Base-by-base conservation (phyloP, 179 eudicot species). In the Silene coronaria region DNA sequence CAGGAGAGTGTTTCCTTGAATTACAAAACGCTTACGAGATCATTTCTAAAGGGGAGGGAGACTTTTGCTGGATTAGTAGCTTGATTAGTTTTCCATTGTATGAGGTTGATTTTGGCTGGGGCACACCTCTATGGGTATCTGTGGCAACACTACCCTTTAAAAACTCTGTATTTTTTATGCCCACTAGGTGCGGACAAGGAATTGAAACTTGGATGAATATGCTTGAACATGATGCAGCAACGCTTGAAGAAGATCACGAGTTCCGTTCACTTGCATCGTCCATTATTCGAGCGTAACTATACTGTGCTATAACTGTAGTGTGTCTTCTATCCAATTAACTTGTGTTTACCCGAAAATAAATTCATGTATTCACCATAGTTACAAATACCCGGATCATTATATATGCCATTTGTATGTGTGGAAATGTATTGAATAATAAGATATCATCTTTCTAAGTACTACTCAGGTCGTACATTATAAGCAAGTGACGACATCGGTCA, bases 91-190 rank as follows among this genome's bases (percentile, higher is more conserved):
- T 80, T 42, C 82, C 87, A 2, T 12, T 82, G 0, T 80, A 86
- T 24, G 80, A 82, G 22, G 79, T 67, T 12, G 53, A 86, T 77
- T 86, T 86, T 58, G 89, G 87, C 0, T 84, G 87, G 85, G 89
- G 85, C 0, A 65, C 48, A 23, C 85, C 86, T 5, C 16, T 30
- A 6, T 74, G 78, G 83, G 86, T 80, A 2, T 72, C 80, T 42
- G n/a, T 27, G 14, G 48, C 75, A 1, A 8, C 72, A 11, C 3
- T 48, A 17, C 76, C 82, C 0, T 21, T 38, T 17, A 69, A 48
- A 19, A 85, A 82, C 23, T 2, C 2, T 2, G 75, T 73, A 0
- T 21, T 75, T 17, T 69, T 85, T n/a, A 8, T 76, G 70, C 58
- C 63, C 23, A 85, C 77, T 4, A 75, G 22, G 48, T 72, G 73